Conservation (phyloP, 148 eudicot genomes). For the Arbutus unedo region DNA sequence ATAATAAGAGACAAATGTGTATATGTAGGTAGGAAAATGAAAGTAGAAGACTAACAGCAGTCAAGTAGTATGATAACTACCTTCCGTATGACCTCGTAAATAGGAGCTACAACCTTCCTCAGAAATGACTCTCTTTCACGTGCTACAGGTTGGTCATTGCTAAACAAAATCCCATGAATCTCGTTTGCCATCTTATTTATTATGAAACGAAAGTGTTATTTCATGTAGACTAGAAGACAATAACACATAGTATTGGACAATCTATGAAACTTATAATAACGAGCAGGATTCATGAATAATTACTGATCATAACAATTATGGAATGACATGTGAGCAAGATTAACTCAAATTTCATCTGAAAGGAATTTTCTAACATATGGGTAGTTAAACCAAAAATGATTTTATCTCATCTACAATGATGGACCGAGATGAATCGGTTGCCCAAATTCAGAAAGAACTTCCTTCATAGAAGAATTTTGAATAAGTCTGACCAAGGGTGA, state of each 20-base stretch:
- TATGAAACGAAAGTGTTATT: background rate
- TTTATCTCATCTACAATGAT: background rate
- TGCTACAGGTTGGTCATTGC: constrained; percentile 46
- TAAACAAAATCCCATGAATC: constrained; percentile 50
- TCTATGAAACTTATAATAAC: constrained; percentile 4
- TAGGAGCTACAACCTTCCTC: constrained; percentile 68
- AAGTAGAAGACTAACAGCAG: background rate
- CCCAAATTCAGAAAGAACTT: background rate
- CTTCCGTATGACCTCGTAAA: constrained; percentile 80
- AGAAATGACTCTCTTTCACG: constrained; percentile 62
- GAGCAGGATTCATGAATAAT: constrained; percentile 8
- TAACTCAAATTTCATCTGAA: background rate
- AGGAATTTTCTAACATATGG: background rate
- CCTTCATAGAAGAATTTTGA: background rate
- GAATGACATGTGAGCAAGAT: background rate
- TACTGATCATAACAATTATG: background rate
- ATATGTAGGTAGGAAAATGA: background rate
- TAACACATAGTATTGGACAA: constrained; percentile 16
- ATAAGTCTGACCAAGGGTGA: background rate
- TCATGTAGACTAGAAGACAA: background rate
- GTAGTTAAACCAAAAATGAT: background rate
- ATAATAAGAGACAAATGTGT: constrained; percentile 9
- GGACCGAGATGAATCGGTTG: background rate
- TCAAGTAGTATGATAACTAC: constrained; percentile 29
- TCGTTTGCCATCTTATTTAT: constrained; percentile 69